phyloP scores from a whole-genome alignment of 2,329 filamentous ascomycete species.

The Cordyceps javanica region DNA sequence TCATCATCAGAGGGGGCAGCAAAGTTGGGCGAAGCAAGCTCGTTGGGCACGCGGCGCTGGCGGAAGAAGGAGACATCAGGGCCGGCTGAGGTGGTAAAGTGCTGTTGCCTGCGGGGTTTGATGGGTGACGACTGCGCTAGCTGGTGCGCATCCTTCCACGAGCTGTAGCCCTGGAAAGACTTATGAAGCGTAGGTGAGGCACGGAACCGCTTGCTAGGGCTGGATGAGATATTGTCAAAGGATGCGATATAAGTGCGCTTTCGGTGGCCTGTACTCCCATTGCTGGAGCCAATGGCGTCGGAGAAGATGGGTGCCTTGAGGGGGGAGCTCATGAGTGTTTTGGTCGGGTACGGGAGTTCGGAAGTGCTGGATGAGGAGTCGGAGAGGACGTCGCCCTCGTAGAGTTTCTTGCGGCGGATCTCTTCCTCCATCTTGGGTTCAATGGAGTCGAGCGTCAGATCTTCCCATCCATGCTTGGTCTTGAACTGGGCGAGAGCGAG shows the following conservation, averaged over 20 bases:
- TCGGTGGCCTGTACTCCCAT: constrained; percentile 58
- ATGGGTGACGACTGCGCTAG: constrained; percentile 83
- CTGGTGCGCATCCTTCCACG: constrained; percentile 73
- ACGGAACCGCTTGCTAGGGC: constrained; percentile 64
- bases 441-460: constrained; percentile 77
- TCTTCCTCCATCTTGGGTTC: constrained; percentile 79
- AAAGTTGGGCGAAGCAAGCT: constrained; percentile 54
- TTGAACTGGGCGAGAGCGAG: constrained; percentile 96
- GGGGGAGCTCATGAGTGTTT: constrained; percentile 74
- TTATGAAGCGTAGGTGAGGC: constrained; percentile 53
- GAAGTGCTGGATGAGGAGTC: constrained; percentile 83
- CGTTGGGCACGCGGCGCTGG: constrained; percentile 60
- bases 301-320: constrained; percentile 80
- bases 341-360: constrained; percentile 63
- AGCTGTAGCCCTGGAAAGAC: constrained; percentile 47
- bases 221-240: constrained; percentile 50
- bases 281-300: constrained; percentile 68
- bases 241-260: constrained; percentile 58
- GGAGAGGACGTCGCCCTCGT: constrained; percentile 69
- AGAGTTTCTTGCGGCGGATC: constrained; percentile 64
- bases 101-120: constrained; percentile 66
- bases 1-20: constrained; percentile 69
- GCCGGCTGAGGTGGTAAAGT: constrained; percentile 65
- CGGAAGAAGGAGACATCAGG: constrained; percentile 76
- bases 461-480: constrained; percentile 91